Evolutionary conservation across 2,329 filamentous ascomycete genomes (phyloP).

Genomic region (Aschersonia sp.): DNA sequence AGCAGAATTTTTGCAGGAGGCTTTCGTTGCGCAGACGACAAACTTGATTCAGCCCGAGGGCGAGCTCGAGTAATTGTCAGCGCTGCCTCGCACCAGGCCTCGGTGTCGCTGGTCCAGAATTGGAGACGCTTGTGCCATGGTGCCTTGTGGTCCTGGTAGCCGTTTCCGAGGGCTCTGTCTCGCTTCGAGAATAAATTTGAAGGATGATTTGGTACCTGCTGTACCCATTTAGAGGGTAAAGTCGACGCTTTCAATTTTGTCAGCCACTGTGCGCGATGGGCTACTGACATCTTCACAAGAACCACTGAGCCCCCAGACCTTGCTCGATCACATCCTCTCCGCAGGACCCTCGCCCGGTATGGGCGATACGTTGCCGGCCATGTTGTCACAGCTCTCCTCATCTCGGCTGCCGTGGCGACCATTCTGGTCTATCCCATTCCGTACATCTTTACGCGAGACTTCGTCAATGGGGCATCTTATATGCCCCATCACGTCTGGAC

Average conservation of each 20-base stretch:
- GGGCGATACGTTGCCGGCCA: conserved; percentile 57
- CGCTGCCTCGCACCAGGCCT: no score
- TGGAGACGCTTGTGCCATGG: not conserved
- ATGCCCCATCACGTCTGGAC: conserved; percentile 74
- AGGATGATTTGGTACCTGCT: conserved; percentile 4
- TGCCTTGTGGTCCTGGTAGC: not conserved
- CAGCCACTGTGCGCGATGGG: not conserved
- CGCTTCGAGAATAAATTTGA: not conserved
- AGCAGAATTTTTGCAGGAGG: no score
- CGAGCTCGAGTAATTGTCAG: no score
- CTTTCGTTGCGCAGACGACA: no score
- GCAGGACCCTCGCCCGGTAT: conserved; percentile 50
- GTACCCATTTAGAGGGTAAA: conserved; percentile 6
- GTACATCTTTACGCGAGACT: conserved; percentile 60
- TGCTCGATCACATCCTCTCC: conserved; percentile 48
- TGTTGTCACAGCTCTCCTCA: conserved; percentile 58
- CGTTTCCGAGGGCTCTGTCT: not conserved
- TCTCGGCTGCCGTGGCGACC: conserved; percentile 58
- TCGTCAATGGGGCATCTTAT: conserved; percentile 55
- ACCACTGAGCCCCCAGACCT: conserved; percentile 61
- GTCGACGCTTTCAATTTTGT: not conserved
- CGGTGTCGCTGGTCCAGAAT: not conserved
- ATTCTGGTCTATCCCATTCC: conserved; percentile 60
- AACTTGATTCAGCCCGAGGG: no score
- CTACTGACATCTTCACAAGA: conserved; percentile 24